phyloP scores from a whole-genome alignment of 371 early-diverging fungal genomes.

The Mortierella sp. region DNA sequence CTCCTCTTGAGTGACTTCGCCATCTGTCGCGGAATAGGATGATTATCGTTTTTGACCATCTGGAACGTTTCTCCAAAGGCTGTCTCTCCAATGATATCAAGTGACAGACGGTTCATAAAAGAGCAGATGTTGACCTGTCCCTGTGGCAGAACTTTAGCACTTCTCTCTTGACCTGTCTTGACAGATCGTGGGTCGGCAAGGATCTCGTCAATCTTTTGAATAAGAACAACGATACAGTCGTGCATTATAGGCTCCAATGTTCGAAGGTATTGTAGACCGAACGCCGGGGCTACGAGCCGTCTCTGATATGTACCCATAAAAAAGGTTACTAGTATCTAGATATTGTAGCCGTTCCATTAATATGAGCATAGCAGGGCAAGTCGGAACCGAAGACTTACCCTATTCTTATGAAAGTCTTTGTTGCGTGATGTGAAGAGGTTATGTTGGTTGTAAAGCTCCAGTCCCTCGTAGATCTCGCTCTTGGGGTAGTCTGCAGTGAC shows the following conservation, averaged over 20 bases:
- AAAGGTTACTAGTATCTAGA: too few species aligned
- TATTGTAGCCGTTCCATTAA: too few species aligned
- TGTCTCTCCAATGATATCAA: slow-evolving; percentile 44
- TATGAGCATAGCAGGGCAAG: background rate
- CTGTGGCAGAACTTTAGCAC: slow-evolving; percentile 14
- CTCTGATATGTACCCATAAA: slow-evolving; percentile 20
- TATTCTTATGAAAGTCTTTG: slow-evolving; percentile 46
- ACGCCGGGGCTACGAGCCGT: slow-evolving; percentile 40
- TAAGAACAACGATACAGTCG: slow-evolving; percentile 21
- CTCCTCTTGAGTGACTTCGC: slow-evolving; percentile 22
- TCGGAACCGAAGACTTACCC: slow-evolving; percentile 4
- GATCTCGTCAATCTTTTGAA: slow-evolving; percentile 32
- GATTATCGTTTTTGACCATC: slow-evolving; percentile 31
- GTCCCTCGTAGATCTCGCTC: slow-evolving; percentile 31
- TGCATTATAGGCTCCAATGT: slow-evolving; percentile 41
- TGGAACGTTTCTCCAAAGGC: slow-evolving; percentile 38
- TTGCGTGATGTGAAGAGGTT: slow-evolving; percentile 38
- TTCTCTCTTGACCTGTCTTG: background rate
- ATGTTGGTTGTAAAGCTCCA: slow-evolving; percentile 33
- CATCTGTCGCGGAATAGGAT: slow-evolving; percentile 39
- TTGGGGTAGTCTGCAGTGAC: slow-evolving; percentile 38
- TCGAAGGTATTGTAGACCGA: slow-evolving; percentile 34
- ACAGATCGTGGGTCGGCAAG: slow-evolving; percentile 22
- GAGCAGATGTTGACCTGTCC: slow-evolving; percentile 37
- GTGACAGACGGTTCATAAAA: slow-evolving; percentile 34